A percentile compares a stretch with the other conserved stretches of the same genome.
These are phyloP conservation scores for Peltaster fructicola DNA, from an alignment of 2,329 filamentous ascomycete species.

Conservation along the genomic window DNA sequence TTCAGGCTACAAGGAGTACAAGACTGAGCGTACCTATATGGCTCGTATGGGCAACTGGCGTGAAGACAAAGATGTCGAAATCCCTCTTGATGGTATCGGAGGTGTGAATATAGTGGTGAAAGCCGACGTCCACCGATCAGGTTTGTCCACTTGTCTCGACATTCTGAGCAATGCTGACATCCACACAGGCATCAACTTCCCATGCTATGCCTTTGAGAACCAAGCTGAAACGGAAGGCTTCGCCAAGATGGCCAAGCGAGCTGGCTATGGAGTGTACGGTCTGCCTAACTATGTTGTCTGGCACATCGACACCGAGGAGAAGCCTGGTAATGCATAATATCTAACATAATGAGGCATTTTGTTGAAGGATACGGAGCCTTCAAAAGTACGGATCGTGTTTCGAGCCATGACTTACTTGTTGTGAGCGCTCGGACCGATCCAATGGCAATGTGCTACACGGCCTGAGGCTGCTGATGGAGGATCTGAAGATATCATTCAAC, in stretches of 20 bases:
- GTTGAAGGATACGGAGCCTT: too few relatives aligned
- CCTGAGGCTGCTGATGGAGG: too few relatives aligned
- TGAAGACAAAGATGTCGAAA: constrained; percentile 78
- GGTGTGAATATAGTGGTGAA: constrained; percentile 97
- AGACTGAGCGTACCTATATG: constrained; percentile 82
- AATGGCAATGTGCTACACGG: too few relatives aligned
- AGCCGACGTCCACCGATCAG: constrained; percentile 88
- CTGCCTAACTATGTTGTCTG: constrained; percentile 96
- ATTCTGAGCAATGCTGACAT: constrained; percentile 1
- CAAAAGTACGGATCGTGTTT: too few relatives aligned
- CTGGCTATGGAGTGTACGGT: constrained; percentile 80
- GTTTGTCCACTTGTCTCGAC: constrained; percentile 30
- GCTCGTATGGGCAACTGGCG: constrained; percentile 82
- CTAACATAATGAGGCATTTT: too few relatives aligned
- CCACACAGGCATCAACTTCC: constrained; percentile 78
- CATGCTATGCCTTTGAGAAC: constrained; percentile 91
- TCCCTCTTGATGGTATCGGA: constrained; percentile 86
- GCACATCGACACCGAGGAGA: constrained; percentile 95
- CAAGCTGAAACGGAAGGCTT: constrained; percentile 98
- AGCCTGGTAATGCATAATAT: constrained; percentile 56
- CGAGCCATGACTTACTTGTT: too few relatives aligned
- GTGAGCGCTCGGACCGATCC: too few relatives aligned
- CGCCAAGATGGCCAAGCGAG: constrained; percentile 94
- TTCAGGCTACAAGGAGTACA: constrained; percentile 75
- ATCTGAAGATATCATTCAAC: too few relatives aligned